Conservation (phyloP, 768 basidiomycete genomes). For the Amanita fuliginea region DNA sequence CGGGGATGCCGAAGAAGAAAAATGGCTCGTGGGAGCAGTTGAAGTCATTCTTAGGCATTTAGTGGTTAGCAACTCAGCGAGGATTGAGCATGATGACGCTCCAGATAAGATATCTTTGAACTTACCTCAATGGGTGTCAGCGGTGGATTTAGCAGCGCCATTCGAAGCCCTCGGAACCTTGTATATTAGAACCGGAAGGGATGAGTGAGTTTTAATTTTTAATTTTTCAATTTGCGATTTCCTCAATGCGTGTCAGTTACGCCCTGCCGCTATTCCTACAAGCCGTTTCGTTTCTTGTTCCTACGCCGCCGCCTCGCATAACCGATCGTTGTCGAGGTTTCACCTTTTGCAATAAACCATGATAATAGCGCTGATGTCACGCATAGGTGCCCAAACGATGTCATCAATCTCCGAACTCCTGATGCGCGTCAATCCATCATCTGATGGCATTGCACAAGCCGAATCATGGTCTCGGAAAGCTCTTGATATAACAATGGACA, state of each 20-base stretch:
- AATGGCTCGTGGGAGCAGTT: constrained; percentile 30
- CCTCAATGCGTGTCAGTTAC: constrained; percentile 27
- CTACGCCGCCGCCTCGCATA: constrained; percentile 26
- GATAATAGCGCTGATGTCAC: not conserved
- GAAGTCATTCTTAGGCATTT: constrained; percentile 29
- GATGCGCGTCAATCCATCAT: constrained; percentile 18
- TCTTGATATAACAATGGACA: not conserved
- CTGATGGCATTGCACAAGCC: constrained; percentile 31
- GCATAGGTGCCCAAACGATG: constrained; percentile 35
- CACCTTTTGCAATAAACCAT: not conserved
- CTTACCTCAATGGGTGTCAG: constrained; percentile 49
- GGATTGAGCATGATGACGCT: not conserved
- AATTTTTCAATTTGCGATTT: not conserved
- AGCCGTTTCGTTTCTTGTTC: constrained; percentile 50
- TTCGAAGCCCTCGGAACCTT: constrained; percentile 56
- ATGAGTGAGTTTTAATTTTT: constrained; percentile 30
- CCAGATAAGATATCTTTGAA: constrained; percentile 20
- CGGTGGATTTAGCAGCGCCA: constrained; percentile 53
- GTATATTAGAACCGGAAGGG: constrained; percentile 43
- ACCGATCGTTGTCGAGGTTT: constrained; percentile 55
- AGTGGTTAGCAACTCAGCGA: constrained; percentile 13
- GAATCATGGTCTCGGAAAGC: constrained; percentile 55
- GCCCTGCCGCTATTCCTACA: constrained; percentile 58
- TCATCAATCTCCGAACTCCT: constrained; percentile 33
- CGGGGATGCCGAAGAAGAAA: constrained; percentile 26